Conservation (phyloP, 768 basidiomycete genomes). For the Hygrocybe punicea region DNA sequence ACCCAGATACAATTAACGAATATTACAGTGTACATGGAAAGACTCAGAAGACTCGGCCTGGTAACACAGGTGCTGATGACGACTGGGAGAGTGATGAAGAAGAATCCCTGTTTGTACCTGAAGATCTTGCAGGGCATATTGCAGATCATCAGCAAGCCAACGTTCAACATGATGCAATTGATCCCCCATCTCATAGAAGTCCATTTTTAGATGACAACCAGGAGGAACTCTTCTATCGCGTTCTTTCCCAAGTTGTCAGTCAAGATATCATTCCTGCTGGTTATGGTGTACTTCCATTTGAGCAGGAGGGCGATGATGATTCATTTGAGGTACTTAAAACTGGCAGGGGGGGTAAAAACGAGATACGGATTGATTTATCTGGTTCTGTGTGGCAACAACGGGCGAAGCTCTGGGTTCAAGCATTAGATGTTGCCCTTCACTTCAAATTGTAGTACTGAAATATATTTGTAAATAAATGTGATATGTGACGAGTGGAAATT, state of each 20-base stretch:
- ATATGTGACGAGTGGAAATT: too few relatives aligned
- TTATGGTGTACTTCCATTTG: conserved; percentile 13
- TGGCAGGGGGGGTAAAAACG: conserved; percentile 7
- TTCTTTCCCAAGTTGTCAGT: not conserved
- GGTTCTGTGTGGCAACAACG: conserved; percentile 12
- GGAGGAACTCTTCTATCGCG: not conserved
- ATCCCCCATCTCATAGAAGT: not conserved
- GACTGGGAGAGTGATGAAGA: not conserved
- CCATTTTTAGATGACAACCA: not conserved
- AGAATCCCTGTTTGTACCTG: not conserved
- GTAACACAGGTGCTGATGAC: too few relatives aligned
- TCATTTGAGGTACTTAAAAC: conserved; percentile 9
- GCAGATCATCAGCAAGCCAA: not conserved
- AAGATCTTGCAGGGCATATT: not conserved
- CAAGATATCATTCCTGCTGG: conserved; percentile 6
- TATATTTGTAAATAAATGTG: too few relatives aligned
- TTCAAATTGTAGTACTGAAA: too few relatives aligned
- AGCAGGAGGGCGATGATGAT: conserved; percentile 15
- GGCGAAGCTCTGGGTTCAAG: conserved; percentile 13
- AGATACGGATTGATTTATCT: conserved; percentile 5
- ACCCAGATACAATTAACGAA: not conserved
- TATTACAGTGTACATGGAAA: not conserved
- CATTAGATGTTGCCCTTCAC: not conserved
- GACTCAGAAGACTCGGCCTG: too few relatives aligned
- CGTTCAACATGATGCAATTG: not conserved